These are phyloP conservation scores for Fraxinus excelsior DNA, from an alignment of 257 asterid species.

Conservation along the genomic window DNA sequence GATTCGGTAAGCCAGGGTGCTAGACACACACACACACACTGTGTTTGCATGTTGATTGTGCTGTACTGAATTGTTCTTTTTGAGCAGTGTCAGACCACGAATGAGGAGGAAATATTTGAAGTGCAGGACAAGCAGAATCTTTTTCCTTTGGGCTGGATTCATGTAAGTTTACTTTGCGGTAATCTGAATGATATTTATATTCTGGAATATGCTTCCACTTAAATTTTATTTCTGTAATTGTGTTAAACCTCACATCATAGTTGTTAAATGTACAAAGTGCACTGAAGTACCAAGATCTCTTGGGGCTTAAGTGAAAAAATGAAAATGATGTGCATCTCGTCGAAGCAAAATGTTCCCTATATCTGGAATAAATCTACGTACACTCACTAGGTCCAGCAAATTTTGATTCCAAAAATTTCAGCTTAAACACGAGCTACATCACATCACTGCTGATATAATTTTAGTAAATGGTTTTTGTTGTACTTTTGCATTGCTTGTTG, in stretches of 20 bases:
- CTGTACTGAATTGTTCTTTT: slow-evolving; percentile 29
- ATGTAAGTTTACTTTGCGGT: slow-evolving; percentile 55
- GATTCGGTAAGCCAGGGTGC: slow-evolving; percentile 69
- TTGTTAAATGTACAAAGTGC: not conserved
- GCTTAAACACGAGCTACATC: not conserved
- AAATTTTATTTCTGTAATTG: slow-evolving; percentile 9
- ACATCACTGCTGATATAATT: not conserved
- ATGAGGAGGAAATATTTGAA: slow-evolving; percentile 96
- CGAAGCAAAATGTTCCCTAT: not conserved
- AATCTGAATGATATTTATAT: not conserved
- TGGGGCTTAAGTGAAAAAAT: not conserved
- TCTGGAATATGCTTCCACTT: slow-evolving; percentile 3
- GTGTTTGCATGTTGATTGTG: slow-evolving; percentile 6
- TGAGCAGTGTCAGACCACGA: slow-evolving; percentile 87
- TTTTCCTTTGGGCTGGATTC: slow-evolving; percentile 97
- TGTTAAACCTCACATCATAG: not conserved
- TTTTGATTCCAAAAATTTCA: not conserved
- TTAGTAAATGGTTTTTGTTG: not conserved
- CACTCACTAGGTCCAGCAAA: not conserved
- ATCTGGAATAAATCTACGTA: not conserved
- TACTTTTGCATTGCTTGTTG: not conserved
- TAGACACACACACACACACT: slow-evolving; percentile 7
- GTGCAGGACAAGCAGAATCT: slow-evolving; percentile 91
- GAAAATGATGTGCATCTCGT: not conserved
- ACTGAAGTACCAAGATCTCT: not conserved